Evolutionary conservation across 139 green algal species (phyloP).

Genomic region (Ettlia oleoabundans): DNA sequence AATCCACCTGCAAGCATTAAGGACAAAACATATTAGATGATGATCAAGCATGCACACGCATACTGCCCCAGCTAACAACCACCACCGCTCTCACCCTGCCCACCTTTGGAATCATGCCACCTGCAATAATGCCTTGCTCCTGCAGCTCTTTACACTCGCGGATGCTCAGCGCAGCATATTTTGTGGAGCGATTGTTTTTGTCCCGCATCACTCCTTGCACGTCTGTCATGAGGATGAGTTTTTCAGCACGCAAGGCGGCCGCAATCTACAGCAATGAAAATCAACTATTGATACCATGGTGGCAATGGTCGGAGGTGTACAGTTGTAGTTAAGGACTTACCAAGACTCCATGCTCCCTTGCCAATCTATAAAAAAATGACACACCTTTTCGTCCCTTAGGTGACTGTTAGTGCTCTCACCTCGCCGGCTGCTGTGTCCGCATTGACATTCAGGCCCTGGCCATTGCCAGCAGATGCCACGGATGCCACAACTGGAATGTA

Average conservation of each 20-base stretch:
- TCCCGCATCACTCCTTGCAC: slow-evolving; percentile 90
- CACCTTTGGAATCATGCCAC: slow-evolving; percentile 91
- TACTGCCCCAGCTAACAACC: no score
- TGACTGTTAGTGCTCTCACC: slow-evolving; percentile 53
- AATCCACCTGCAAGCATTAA: slow-evolving; percentile 88
- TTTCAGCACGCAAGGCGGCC: slow-evolving; percentile 92
- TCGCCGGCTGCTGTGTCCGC: slow-evolving; percentile 97
- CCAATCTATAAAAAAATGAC: no score
- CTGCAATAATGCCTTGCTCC: slow-evolving; percentile 92
- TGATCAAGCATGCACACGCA: no score
- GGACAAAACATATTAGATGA: no score
- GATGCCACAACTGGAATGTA: slow-evolving; percentile 97
- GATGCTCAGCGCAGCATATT: slow-evolving; percentile 82
- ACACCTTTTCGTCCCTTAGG: no score
- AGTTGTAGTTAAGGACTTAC: no score
- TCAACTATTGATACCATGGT: no score
- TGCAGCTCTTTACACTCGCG: slow-evolving; percentile 75
- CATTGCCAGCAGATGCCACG: slow-evolving; percentile 84
- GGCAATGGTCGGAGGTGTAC: no score
- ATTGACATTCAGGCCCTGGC: slow-evolving; percentile 98
- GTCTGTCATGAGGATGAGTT: slow-evolving; percentile 99
- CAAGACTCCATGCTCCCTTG: no score
- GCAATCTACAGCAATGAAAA: slow-evolving; percentile 85
- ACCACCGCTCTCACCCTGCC: neutral
- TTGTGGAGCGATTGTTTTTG: slow-evolving; percentile 88